These are phyloP conservation scores for Saturnispora gosingensis DNA, from an alignment of 805 yeast genomes.

Conservation along the genomic window DNA sequence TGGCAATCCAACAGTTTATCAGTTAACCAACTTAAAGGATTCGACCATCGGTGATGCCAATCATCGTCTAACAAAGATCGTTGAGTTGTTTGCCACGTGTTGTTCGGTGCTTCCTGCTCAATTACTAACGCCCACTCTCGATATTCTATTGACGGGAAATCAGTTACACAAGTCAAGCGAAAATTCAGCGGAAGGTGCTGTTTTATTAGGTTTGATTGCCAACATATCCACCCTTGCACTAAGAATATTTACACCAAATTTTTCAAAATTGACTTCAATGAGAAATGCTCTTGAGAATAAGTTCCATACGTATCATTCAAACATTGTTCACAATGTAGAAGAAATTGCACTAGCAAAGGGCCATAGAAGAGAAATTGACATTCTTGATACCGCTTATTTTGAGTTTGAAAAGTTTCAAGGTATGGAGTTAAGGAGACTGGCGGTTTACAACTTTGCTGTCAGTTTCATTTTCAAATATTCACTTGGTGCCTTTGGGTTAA, in stretches of 20 bases:
- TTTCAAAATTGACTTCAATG: constrained; percentile 68
- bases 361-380: constrained; percentile 66
- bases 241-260: constrained; percentile 78
- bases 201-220: constrained; percentile 70
- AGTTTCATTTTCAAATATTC: constrained; percentile 84
- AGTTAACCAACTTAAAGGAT: constrained; percentile 42
- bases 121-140: constrained; percentile 72
- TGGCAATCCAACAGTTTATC: constrained; percentile 63
- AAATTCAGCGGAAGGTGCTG: constrained; percentile 68
- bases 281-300: constrained; percentile 78
- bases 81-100: constrained; percentile 62
- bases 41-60: constrained; percentile 57
- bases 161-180: constrained; percentile 58
- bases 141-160: constrained; percentile 70
- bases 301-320: constrained; percentile 73
- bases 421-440: constrained; percentile 61
- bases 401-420: constrained; percentile 70
- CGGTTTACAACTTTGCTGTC: constrained; percentile 76
- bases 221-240: constrained; percentile 70
- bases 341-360: constrained; percentile 84
- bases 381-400: constrained; percentile 72
- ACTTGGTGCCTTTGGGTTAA: constrained; percentile 93
- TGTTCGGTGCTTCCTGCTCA: constrained; percentile 74
- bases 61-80: constrained; percentile 75
- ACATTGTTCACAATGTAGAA: constrained; percentile 69